Percentiles rank a stretch among this genome's conserved stretches.
Conservation (phyloP, 805 yeast genomes). For the Saccharomycopsis fodiens region DNA sequence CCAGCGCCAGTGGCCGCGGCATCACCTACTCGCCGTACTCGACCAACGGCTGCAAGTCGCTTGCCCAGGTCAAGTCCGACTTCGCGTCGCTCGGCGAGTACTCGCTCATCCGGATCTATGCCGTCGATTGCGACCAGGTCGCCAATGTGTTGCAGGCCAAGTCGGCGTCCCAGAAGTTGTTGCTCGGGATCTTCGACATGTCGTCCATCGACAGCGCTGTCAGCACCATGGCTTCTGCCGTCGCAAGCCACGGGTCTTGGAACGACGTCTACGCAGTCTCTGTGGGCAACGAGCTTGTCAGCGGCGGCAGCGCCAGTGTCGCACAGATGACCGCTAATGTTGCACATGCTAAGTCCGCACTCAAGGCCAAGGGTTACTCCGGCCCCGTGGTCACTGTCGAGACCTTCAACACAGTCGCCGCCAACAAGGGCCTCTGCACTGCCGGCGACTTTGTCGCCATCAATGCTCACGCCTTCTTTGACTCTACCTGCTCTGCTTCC, state of each 20-base stretch:
- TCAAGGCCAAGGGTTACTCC: conserved; percentile 37
- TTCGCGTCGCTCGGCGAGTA: conserved; percentile 36
- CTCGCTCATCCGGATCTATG: conserved; percentile 49
- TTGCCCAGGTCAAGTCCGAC: conserved; percentile 39
- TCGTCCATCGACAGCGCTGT: conserved; percentile 40
- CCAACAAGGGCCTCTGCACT: conserved; percentile 44
- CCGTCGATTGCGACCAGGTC: conserved; percentile 54
- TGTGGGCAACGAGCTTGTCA: conserved; percentile 58
- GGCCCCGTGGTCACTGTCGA: conserved; percentile 57
- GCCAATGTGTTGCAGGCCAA: conserved; percentile 43
- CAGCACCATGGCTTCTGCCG: conserved; percentile 25
- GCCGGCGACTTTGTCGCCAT: conserved; percentile 55
- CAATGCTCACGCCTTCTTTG: conserved; percentile 61
- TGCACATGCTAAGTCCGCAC: conserved; percentile 36
- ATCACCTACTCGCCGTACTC: conserved; percentile 63
- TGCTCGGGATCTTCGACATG: conserved; percentile 51
- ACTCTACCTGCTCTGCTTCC: conserved; percentile 42
- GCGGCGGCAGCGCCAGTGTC: conserved; percentile 40
- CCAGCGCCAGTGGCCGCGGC: conserved; percentile 36
- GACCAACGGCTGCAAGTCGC: conserved; percentile 46
- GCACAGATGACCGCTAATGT: conserved; percentile 41
- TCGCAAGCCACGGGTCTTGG: conserved; percentile 37
- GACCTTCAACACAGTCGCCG: conserved; percentile 47
- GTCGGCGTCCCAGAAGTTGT: conserved; percentile 39
- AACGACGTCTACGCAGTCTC: conserved; percentile 48